Base-by-base conservation (phyloP, 805 yeast species). In the Lachancea sp. region DNA sequence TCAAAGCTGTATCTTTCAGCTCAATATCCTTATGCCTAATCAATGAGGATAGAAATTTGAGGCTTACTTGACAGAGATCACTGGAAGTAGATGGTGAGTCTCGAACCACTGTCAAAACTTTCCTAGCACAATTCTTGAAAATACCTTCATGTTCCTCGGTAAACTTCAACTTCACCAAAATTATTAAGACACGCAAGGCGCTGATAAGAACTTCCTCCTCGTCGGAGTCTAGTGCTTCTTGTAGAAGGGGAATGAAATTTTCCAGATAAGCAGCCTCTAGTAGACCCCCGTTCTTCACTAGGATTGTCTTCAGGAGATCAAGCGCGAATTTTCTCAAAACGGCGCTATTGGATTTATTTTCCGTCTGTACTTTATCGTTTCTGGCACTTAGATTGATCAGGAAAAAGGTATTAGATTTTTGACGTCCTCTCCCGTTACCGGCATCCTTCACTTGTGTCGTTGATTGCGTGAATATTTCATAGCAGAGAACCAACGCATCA, bases 131-230 rank as follows among this genome's bases (percentile, higher is more conserved):
- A 20, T 73, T 63, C 46, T 77, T 76, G 66, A 85, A 82, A 26
- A 72, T 65, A 7, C 56, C 56, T 44, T 65, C 72, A 25, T 64
- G 58, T 4, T 68, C 71, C 1, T 74, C 75, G 2, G 79, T 67
- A 51, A 87, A 80, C 9, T 82, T 82, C 38, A 90, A 64, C 49
- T 78, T 75, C 16, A 84, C 74, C 10, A 82, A 62, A 36, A 78
- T 60, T 3, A 80, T 73, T 36, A 89, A 67, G 3, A 88, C 74
- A 42, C 78, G 76, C 52, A 90, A 69, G 2, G 87, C 68, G 8
- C 91, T 73, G 16, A 81, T 70, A 15, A 83, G 74, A n/a, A 91
- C 82, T 38, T 81, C 80, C 61, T 91, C 98, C 60, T 81, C 81
- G 9, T 77, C 85, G 2, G 88, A 76, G 15, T 67, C 60, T 25